These are phyloP conservation scores for Suillus spraguei DNA, from an alignment of 768 basidiomycete genomes.

Conservation along the genomic window DNA sequence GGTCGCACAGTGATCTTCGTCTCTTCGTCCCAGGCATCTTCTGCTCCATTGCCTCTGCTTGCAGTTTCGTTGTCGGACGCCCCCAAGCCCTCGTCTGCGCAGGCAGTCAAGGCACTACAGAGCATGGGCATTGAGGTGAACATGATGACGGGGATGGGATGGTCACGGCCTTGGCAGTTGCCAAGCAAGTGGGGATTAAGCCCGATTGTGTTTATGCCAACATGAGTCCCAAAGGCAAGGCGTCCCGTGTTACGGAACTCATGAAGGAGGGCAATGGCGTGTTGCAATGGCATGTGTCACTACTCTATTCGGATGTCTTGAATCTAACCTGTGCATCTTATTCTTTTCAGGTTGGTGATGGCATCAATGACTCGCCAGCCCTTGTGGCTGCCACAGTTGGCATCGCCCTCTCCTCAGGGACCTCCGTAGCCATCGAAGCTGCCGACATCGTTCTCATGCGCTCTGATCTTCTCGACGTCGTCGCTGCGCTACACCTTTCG, in stretches of 20 bases:
- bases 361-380: constrained; percentile 98
- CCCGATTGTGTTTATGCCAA: constrained; percentile 85
- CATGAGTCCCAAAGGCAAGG: constrained; percentile 97
- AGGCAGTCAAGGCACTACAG: constrained; percentile 80
- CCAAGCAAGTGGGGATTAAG: constrained; percentile 85
- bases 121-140: constrained; percentile 91
- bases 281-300: constrained; percentile 81
- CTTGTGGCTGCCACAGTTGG: constrained; percentile 95
- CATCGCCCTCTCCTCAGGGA: constrained; percentile 94
- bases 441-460: constrained; percentile 99
- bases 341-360: constrained; percentile 85
- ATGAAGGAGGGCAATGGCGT: constrained; percentile 67
- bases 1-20: constrained; percentile 90
- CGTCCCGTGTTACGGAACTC: constrained; percentile 77
- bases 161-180: constrained; percentile 85
- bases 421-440: constrained; percentile 97
- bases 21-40: constrained; percentile 52
- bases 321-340: neutral
- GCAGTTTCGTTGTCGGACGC: constrained; percentile 86
- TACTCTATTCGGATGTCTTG: constrained; percentile 1
- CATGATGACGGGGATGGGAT: constrained; percentile 95
- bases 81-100: constrained; percentile 81
- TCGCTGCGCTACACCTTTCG: constrained; percentile 92
- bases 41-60: constrained; percentile 60
- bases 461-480: constrained; percentile 94